Conservation (phyloP, 495 filamentous ascomycete genomes). For the Chaetomium cochliodes region DNA sequence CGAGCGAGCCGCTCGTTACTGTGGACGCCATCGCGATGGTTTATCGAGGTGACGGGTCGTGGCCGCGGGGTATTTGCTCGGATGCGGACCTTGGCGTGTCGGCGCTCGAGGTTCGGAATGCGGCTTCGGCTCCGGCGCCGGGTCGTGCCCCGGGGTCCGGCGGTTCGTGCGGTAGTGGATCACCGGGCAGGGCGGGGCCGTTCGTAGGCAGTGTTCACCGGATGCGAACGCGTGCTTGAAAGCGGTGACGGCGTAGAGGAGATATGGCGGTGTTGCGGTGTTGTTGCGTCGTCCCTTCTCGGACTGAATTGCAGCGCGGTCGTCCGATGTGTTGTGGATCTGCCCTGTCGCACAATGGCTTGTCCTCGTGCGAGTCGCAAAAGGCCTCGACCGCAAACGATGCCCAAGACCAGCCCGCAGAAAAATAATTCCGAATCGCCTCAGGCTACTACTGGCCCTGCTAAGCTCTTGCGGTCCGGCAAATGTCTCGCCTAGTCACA, state of each 20-base stretch:
- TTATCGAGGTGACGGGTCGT: background rate
- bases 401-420: background rate
- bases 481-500: conserved; percentile 9
- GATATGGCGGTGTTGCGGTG: background rate
- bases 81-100: background rate
- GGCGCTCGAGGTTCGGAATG: background rate
- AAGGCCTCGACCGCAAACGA: background rate
- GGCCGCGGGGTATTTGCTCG: background rate
- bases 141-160: background rate
- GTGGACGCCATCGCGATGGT: conserved; percentile 43
- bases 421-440: conserved; percentile 7
- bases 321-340: background rate
- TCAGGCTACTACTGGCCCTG: background rate
- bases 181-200: background rate
- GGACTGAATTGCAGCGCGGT: background rate
- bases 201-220: background rate
- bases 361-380: background rate
- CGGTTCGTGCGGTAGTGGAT: background rate
- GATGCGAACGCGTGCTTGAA: background rate
- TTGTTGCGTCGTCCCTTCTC: background rate
- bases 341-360: background rate
- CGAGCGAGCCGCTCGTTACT: conserved; percentile 40
- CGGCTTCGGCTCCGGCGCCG: conserved; percentile 7
- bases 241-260: background rate
- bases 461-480: conserved; percentile 14